Conservation (phyloP, 495 filamentous ascomycete genomes). For the Aspergillus wentii region DNA sequence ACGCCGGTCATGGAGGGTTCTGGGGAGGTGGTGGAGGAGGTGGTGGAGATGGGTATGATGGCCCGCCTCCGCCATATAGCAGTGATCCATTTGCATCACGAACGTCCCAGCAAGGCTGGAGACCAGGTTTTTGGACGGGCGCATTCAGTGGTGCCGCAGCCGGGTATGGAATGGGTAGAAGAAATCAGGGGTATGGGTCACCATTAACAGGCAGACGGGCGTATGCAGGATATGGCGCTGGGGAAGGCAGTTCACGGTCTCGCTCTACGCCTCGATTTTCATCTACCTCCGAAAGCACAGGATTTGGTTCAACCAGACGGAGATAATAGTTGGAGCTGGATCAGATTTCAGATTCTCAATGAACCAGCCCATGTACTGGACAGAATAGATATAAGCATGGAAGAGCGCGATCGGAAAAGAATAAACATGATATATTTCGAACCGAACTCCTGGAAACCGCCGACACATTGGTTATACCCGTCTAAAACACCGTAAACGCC, state of each 20-base stretch:
- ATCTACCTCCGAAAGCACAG: conserved; percentile 66
- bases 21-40: conserved; percentile 43
- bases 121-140: conserved; percentile 87
- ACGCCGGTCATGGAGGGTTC: conserved; percentile 25
- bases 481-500: conserved; percentile 1
- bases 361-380: no score
- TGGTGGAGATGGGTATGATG: conserved; percentile 48
- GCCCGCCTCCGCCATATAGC: conserved; percentile 58
- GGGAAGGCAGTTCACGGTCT: conserved; percentile 49
- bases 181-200: conserved; percentile 22
- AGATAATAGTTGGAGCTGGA: conserved; percentile 50
- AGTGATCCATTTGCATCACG: conserved; percentile 44
- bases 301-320: conserved; percentile 83
- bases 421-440: not conserved
- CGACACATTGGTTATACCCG: not conserved
- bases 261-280: conserved; percentile 44
- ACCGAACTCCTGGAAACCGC: conserved; percentile 3
- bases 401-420: no score
- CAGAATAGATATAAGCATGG: no score
- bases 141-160: conserved; percentile 66
- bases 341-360: no score
- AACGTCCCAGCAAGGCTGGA: conserved; percentile 52
- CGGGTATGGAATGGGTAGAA: conserved; percentile 61
- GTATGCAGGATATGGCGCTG: conserved; percentile 26
- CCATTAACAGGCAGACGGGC: conserved; percentile 17